Evolutionary conservation across 371 early-diverging fungal species (phyloP).

Genomic region (Mortierella sp.): DNA sequence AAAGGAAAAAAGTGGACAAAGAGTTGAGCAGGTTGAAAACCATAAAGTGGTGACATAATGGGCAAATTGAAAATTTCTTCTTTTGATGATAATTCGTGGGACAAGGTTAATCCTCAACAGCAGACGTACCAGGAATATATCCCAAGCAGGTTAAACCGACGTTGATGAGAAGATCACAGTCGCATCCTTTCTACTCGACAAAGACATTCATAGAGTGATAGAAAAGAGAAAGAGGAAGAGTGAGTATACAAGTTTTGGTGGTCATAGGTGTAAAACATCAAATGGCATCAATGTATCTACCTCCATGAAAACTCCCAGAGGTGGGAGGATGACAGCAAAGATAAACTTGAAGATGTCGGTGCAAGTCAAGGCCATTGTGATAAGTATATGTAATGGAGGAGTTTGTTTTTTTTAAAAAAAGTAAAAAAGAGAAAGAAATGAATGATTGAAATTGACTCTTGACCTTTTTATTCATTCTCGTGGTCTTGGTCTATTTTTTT

Average conservation of each 20-base stretch:
- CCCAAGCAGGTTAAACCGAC: constrained; percentile 84
- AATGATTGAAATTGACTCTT: neutral
- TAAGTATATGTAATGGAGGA: constrained; percentile 15
- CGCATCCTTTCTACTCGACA: constrained; percentile 68
- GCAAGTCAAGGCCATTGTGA: constrained; percentile 61
- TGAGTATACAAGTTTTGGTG: neutral
- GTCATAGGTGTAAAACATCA: neutral
- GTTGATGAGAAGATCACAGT: constrained; percentile 82
- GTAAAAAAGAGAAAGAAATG: neutral
- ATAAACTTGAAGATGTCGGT: constrained; percentile 64
- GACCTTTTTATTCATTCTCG: neutral
- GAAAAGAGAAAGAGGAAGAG: neutral
- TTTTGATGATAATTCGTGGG: too few species aligned
- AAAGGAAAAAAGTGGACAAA: neutral
- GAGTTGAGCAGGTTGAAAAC: neutral
- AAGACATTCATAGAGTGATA: constrained; percentile 27
- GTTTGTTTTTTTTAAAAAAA: neutral
- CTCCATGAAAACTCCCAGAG: constrained; percentile 63
- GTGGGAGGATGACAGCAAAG: constrained; percentile 61
- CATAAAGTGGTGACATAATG: too few species aligned
- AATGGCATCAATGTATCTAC: constrained; percentile 9
- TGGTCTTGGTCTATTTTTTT: neutral
- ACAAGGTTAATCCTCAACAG: neutral
- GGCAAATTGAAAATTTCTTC: too few species aligned
- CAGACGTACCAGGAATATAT: constrained; percentile 80